Evolutionary conservation across 2,329 filamentous ascomycete species (phyloP), one percentile per base, ranked within the genome.

Genomic region (Zopfia rhizophila): DNA sequence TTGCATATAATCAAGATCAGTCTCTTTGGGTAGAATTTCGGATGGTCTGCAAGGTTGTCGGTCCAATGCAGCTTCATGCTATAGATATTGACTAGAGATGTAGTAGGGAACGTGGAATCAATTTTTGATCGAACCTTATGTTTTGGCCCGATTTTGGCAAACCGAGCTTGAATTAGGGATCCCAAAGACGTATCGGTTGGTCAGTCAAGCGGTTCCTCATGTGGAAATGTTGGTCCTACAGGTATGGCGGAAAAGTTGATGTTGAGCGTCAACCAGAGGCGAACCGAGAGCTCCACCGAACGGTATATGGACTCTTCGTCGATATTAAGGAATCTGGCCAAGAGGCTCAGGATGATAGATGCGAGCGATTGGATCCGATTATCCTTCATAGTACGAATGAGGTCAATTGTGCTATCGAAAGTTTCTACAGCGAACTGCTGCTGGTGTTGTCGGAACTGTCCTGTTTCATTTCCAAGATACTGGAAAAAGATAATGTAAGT

Each of bases 211-310:
- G 44, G 45, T 3, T 6, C 12, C n/a, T 51, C 48, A 24, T 45
- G 30, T 5, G 43, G 38, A 35, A 33, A 48, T 31, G 35, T 45
- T 7, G 43, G 47, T 8, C 52, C 48, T 5, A 49, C 42, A 10
- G 38, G 24, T 11, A 55, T 32, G 10, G 35, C 24, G 7, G 38
- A 19, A 3, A 42, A 36, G n/a, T 46, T 49, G 4, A 53, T 25
- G 35, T 53, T 50, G 27, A 56, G 13, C 3, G 42, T 51, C 21
- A 53, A 35, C 53, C 49, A 56, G 16, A 56, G 7, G 3, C 49
- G 45, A 18, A 51, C 32, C 2, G 42, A 38, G 4, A 56, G 37
- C 32, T 53, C 53, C 5, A 56, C 3, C 1, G 49, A 56, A 4
- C 46, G 45, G 7, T 33, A 36, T 7, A 56, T 38, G 4, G 49